Evolutionary conservation across 352 stramenopile genomes (phyloP), one percentile per base, ranked within the genome.

Genomic region (Globisporangium splendens): DNA sequence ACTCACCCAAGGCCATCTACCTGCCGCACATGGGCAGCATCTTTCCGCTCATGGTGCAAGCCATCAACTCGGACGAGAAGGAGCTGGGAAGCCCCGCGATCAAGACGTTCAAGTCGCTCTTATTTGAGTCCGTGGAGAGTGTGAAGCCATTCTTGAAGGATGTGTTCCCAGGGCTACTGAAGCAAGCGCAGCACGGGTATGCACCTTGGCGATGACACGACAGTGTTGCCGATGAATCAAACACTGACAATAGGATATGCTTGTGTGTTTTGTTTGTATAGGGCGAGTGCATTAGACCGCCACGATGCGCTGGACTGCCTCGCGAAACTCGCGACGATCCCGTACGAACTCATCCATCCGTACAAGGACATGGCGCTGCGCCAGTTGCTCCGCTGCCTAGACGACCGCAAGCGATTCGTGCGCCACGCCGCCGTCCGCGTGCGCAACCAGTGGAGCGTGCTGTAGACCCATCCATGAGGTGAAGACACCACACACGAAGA

Each of bases 371-470:
- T 69, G 17, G 88, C 96, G 62, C 77, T 92, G 54, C 77, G 79
- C 47, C 75, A 89, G 47, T 65, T 97, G 17, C 66, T 86, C 52
- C 48, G 67, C n/a, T 86, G 86, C 20, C 69, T 97, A 21, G 79
- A 97, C 63, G 89, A 97, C 60, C 85, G 75, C 60, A 95, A 95
- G 59, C 86, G 88, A 24, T 82, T 93, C 43, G 88, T 97, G 54
- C 88, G 89, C 28, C 86, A 95, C 65, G 79, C 75, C 52, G 83
- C 87, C 2, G 89, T 95, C 53, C 82, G 86, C n/a, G 84, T 96
- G 57, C 86, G 89, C 60, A 97, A 97, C 75, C 71, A 89, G 64
- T 97, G 89, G 89, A 92, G 88, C 56, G 80, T 97, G 43, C 70
- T 96, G 62, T 95, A 88, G 67, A 72, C n/a, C 28, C 46, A 61